A percentile compares a stretch with the other conserved stretches of the same genome.
These are phyloP conservation scores for Dioscorea zingiberensis DNA, from an alignment of 106 monocot species.

Conservation along the genomic window DNA sequence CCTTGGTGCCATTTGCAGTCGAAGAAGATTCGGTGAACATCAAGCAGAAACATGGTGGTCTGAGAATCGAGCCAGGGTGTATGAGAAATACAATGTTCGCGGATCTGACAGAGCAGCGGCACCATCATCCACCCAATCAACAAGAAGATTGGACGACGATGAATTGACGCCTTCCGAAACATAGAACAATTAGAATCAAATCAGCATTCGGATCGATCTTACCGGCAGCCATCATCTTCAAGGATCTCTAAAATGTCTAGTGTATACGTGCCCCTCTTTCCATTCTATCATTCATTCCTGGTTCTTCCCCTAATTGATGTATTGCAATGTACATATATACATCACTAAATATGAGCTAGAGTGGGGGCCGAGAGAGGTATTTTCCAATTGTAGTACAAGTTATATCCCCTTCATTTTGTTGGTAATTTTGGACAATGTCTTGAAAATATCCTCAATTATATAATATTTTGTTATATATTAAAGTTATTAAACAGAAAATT, in stretches of 20 bases:
- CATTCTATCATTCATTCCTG: not conserved
- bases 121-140: slow-evolving; percentile 26
- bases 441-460: no score
- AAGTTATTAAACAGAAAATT: no score
- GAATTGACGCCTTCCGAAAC: slow-evolving; percentile 1
- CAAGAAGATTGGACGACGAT: slow-evolving; percentile 4
- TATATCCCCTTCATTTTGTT: no score
- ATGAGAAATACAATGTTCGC: slow-evolving; percentile 75
- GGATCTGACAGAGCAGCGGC: slow-evolving; percentile 53
- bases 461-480: no score
- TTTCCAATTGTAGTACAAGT: not conserved
- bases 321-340: slow-evolving; percentile 9
- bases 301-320: not conserved
- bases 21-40: slow-evolving; percentile 88
- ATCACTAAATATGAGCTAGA: slow-evolving; percentile 1
- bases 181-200: not conserved
- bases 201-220: not conserved
- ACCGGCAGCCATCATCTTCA: not conserved
- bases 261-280: not conserved
- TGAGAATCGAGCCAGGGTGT: slow-evolving; percentile 72
- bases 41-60: slow-evolving; percentile 97
- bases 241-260: not conserved
- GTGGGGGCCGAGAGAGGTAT: not conserved
- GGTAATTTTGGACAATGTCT: no score
- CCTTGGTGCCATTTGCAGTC: slow-evolving; percentile 28